Base-by-base conservation (phyloP, 2,329 filamentous ascomycete species). In the Aspergillus piperis region DNA sequence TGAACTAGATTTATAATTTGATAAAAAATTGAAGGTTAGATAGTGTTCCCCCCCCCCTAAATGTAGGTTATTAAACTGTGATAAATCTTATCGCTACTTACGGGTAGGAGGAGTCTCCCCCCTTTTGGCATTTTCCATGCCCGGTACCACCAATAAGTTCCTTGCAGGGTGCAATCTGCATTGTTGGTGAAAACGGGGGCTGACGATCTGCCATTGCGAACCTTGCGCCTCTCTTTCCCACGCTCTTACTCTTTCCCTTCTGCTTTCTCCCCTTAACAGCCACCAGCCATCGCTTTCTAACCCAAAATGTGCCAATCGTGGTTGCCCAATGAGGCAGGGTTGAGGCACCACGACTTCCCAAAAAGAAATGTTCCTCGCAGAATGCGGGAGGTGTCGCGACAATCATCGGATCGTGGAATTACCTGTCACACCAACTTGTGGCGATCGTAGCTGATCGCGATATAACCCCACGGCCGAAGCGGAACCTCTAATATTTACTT, bases 101-200 rank as follows among this genome's bases (percentile, higher is more conserved):
- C 21, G 32, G 5, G 32, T 36, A 30, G 5, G 32, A 13, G 32
- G 11, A 30, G 2, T 36, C 11, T 36, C 32, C 32, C 32, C 11
- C 11, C 32, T 36, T 36, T 36, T 36, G 32, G 32, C 11, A 36
- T 36, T 30, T 51, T 30, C 11, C 30, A 42, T 32, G 42, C 23
- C 23, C 38, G 21, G 44, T 56, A 25, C 58, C 59, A 59, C 25
- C 25, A 27, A 27, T 27, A 8, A 23, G 44, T 56, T 44, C 58
- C 59, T 61, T 59, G 59, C 59, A 52, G 32, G 27, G 15, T 41
- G 5, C 25, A 54, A 36, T 55, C 10, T 36, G 23, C 25, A 55
- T 47, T 44, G 38, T 19, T 30, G 38, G 27, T 11, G 32, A 36
- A 36, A 54, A 54, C 38, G 51, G 32, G 17, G 36, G 52, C 36